Evolutionary conservation across 1,284 basidiomycete genomes (phyloP).

Genomic region (Mycena citricolor): DNA sequence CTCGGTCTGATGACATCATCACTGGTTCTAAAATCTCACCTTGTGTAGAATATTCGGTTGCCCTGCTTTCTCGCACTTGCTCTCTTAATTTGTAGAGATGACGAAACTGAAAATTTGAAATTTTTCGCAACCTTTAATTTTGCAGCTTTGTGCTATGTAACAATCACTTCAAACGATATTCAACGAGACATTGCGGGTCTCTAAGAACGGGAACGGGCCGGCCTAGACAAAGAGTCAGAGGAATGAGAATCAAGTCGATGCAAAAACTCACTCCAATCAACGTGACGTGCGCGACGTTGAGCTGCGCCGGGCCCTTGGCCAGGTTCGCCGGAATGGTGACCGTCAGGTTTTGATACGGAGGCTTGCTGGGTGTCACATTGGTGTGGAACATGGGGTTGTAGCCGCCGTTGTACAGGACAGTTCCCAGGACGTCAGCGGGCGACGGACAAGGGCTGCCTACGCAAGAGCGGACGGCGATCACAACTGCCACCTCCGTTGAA

Average conservation of each 20-base stretch:
- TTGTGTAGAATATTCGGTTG: too few relatives aligned
- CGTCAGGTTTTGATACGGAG: neutral
- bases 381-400: conserved; percentile 11
- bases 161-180: conserved; percentile 24
- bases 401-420: neutral
- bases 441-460: conserved; percentile 26
- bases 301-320: neutral
- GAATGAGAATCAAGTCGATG: conserved; percentile 1
- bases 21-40: too few relatives aligned
- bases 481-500: conserved; percentile 11
- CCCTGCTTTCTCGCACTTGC: too few relatives aligned
- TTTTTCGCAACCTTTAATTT: neutral
- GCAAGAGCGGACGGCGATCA: conserved; percentile 13
- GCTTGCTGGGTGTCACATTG: neutral
- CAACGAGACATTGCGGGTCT: conserved; percentile 32
- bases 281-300: neutral
- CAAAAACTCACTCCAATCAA: conserved; percentile 4
- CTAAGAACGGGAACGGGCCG: conserved; percentile 28
- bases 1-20: too few relatives aligned
- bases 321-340: neutral
- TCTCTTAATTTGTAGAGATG: too few relatives aligned
- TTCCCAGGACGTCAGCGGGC: neutral
- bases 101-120: neutral
- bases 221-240: conserved; percentile 26
- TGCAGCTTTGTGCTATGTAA: conserved; percentile 5